Evolutionary conservation across 2,329 filamentous ascomycete species (phyloP), one percentile per base, ranked within the genome.

Genomic region (Phyllosticta ampelicida): DNA sequence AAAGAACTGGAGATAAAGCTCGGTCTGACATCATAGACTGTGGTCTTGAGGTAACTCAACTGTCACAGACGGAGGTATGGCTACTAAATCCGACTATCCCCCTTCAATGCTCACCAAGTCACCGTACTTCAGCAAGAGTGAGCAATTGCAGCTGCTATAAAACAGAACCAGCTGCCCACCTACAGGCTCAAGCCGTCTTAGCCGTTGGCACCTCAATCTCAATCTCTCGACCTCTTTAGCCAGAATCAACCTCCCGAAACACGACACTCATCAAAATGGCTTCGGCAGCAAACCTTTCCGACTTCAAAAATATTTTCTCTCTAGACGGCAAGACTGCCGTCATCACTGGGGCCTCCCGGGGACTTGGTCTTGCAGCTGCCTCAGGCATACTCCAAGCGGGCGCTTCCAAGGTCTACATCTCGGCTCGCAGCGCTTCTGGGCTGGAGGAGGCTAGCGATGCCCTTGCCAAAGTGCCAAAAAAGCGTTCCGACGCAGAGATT

Each of bases 301-400:
- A 68, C 53, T 71, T 71, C 60, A 62, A 65, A 51, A 63, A 64
- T 60, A 66, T 72, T 61, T 72, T 72, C 60, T 65, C 67, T 56
- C 68, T 72, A 5, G 68, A 71, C 20, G 70, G 68, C 60, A 72
- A 72, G 58, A 65, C 71, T 9, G 70, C 69, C 29, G 61, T 72
- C n/a, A 65, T 72, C 4, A 72, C 70, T 29, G 68, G 70, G 60
- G 68, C 73, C 23, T 73, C 71, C 1, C 65, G 71, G 64, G 72
- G 72, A 1, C 64, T 74, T 19, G 71, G 71, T 16, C 67, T 73
- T 10, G 69, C 73, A 48, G 66, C 71, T 9, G 72, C 72, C 6
- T 71, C 70, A 2, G 71, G 68, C 0, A 72, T 75, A 51, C 68
- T 74, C 8, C 66, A 71, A 26, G 72, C 72, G 11, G 72, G 73